These are phyloP conservation scores for Pseudohyphozyma bogoriensis DNA, from an alignment of 768 basidiomycete genomes.

Conservation along the genomic window DNA sequence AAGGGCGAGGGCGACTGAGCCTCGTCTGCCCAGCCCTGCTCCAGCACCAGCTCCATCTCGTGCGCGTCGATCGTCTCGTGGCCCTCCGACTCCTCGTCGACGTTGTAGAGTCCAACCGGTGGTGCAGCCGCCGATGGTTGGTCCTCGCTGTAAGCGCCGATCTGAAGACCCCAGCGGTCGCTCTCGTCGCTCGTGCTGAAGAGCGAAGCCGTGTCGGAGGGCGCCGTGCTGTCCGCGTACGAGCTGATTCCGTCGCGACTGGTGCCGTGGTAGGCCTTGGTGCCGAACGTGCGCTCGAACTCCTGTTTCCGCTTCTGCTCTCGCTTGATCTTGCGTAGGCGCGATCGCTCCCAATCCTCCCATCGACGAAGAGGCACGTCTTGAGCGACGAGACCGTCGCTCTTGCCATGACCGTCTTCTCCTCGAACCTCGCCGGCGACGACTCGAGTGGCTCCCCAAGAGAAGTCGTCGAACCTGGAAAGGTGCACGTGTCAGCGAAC, in stretches of 20 bases:
- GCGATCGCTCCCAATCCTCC: constrained; percentile 98
- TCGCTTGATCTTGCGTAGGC: constrained; percentile 77
- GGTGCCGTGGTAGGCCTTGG: constrained; percentile 31
- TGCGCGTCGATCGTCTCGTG: constrained; percentile 18
- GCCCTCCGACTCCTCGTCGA: constrained; percentile 21
- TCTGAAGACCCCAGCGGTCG: constrained; percentile 90
- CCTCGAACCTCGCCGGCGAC: constrained; percentile 78
- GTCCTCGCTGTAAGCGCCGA: constrained; percentile 38
- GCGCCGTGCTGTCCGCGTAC: constrained; percentile 39
- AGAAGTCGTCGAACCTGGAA: constrained; percentile 96
- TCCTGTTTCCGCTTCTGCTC: constrained; percentile 74
- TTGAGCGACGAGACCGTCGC: constrained; percentile 48
- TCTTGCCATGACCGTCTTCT: constrained; percentile 59
- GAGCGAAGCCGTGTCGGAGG: constrained; percentile 30
- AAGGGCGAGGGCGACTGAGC: neutral
- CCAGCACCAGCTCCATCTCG: constrained; percentile 26
- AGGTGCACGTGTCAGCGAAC: too few species aligned
- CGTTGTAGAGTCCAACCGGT: constrained; percentile 19
- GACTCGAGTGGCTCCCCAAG: constrained; percentile 99
- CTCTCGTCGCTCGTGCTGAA: constrained; percentile 65
- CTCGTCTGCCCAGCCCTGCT: constrained; percentile 20
- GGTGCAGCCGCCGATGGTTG: constrained; percentile 4
- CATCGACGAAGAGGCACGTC: constrained; percentile 88
- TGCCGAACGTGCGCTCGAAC: constrained; percentile 53
- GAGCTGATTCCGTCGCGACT: constrained; percentile 49